Percentiles rank a stretch among this genome's conserved stretches.
These are phyloP conservation scores for Suhomyces taliae DNA, from an alignment of 1,139 yeast species.

Conservation along the genomic window DNA sequence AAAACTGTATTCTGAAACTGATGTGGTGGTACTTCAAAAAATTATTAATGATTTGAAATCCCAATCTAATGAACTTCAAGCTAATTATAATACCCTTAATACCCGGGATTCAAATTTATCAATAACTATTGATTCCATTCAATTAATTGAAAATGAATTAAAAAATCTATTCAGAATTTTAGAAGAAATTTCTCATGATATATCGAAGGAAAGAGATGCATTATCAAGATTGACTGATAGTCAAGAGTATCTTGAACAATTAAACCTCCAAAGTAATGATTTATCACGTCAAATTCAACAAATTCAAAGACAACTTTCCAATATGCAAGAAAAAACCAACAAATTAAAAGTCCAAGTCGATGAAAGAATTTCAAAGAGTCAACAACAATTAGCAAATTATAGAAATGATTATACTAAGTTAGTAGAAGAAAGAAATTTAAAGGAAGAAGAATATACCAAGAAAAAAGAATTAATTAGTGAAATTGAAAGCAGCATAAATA, in stretches of 20 bases:
- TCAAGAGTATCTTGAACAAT: slow-evolving; percentile 50
- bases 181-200: slow-evolving; percentile 58
- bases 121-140: slow-evolving; percentile 60
- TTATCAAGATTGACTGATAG: slow-evolving; percentile 37
- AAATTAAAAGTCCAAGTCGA: slow-evolving; percentile 51
- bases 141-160: slow-evolving; percentile 55
- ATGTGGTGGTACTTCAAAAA: slow-evolving; percentile 56
- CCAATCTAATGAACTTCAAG: slow-evolving; percentile 39
- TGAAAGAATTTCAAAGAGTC: slow-evolving; percentile 46
- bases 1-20: slow-evolving; percentile 59
- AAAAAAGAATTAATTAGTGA: slow-evolving; percentile 48
- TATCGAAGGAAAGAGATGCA: slow-evolving; percentile 48
- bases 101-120: slow-evolving; percentile 50
- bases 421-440: slow-evolving; percentile 49
- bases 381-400: slow-evolving; percentile 45
- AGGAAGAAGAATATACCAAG: slow-evolving; percentile 52
- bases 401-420: slow-evolving; percentile 49
- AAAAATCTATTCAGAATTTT: slow-evolving; percentile 50
- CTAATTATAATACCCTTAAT: slow-evolving; percentile 44
- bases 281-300: slow-evolving; percentile 51
- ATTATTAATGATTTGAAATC: slow-evolving; percentile 56
- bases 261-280: slow-evolving; percentile 45
- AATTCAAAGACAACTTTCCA: slow-evolving; percentile 52
- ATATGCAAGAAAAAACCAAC: slow-evolving; percentile 53
- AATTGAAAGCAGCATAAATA: slow-evolving; percentile 48